Percentiles rank a stretch among this genome's conserved stretches.
phyloP scores from a whole-genome alignment of 2,329 filamentous ascomycete species.

The Fusarium sp. region DNA sequence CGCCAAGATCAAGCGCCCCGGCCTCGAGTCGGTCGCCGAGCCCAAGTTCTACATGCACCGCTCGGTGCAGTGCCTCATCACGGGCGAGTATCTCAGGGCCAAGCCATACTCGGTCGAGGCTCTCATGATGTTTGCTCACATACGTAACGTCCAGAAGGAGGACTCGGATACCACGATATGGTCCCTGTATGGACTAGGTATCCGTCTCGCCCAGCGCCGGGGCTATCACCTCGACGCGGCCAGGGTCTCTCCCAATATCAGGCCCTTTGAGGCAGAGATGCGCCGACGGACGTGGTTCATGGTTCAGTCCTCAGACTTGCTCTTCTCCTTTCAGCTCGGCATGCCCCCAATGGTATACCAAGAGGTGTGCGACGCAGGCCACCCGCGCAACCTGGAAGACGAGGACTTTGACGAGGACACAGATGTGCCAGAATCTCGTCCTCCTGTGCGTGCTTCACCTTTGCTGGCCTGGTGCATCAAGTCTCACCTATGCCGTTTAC shows the following conservation, averaged over 20 bases:
- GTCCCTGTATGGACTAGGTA: constrained; percentile 63
- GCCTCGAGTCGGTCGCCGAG: constrained; percentile 36
- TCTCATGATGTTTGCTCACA: constrained; percentile 62
- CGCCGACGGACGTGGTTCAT: constrained; percentile 66
- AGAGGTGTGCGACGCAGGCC: constrained; percentile 63
- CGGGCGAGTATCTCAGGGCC: constrained; percentile 64
- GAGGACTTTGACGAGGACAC: constrained; percentile 66
- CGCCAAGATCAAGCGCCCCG: constrained; percentile 50
- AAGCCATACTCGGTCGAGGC: constrained; percentile 65
- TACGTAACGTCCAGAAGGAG: constrained; percentile 58
- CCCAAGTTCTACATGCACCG: constrained; percentile 54
- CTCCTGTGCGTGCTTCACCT: constrained; percentile 60
- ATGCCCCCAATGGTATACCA: constrained; percentile 66
- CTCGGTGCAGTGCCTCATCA: constrained; percentile 63
- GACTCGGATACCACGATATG: constrained; percentile 63
- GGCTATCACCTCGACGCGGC: constrained; percentile 67
- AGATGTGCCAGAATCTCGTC: constrained; percentile 60
- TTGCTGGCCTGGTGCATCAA: constrained; percentile 62
- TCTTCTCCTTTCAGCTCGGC: constrained; percentile 68
- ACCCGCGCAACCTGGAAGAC: constrained; percentile 64
- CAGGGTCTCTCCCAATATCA: constrained; percentile 58
- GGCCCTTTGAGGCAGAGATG: constrained; percentile 67
- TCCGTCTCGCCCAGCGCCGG: constrained; percentile 66
- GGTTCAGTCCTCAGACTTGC: constrained; percentile 63
- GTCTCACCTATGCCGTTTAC: constrained; percentile 59